phyloP scores from a whole-genome alignment of 2,329 filamentous ascomycete genomes.

The Colletotrichum sansevieriae region DNA sequence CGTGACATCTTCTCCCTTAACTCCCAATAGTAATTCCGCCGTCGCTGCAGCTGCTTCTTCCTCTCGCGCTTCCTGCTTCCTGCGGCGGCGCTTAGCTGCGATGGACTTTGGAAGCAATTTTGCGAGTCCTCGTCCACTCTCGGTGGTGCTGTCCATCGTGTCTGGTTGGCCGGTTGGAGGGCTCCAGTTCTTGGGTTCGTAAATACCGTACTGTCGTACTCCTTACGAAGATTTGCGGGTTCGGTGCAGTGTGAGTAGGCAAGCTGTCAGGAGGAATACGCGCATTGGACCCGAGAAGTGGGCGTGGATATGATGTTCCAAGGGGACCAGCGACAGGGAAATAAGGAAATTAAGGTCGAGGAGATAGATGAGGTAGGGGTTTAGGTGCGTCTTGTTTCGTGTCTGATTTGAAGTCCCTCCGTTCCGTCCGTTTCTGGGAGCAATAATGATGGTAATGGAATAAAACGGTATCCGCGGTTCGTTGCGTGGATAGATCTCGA shows the following conservation, averaged over 20 bases:
- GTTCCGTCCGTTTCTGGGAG: too few species aligned
- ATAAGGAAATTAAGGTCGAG: constrained; percentile 35
- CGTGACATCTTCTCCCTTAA: constrained; percentile 37
- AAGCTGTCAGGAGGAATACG: constrained; percentile 30
- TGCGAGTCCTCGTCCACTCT: constrained; percentile 49
- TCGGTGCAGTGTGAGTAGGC: constrained; percentile 3
- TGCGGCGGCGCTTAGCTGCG: constrained; percentile 61
- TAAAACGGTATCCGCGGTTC: background rate
- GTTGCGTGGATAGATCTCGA: constrained; percentile 1
- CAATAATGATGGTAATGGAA: background rate
- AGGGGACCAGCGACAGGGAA: constrained; percentile 20
- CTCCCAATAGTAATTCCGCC: constrained; percentile 43
- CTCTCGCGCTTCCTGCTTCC: constrained; percentile 59
- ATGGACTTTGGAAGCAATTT: constrained; percentile 68
- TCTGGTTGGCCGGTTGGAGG: constrained; percentile 3
- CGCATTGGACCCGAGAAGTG: constrained; percentile 33
- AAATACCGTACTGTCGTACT: constrained; percentile 30
- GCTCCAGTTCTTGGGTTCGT: constrained; percentile 1
- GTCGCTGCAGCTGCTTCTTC: constrained; percentile 43
- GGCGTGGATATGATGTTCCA: constrained; percentile 26
- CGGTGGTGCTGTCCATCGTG: constrained; percentile 25
- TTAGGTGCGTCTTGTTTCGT: constrained; percentile 2
- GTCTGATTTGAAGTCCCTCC: background rate
- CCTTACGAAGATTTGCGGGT: constrained; percentile 27
- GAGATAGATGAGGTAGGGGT: constrained; percentile 3